These are phyloP conservation scores for Fusarium anthophilum DNA, from an alignment of 2,329 filamentous ascomycete genomes.

Conservation along the genomic window DNA sequence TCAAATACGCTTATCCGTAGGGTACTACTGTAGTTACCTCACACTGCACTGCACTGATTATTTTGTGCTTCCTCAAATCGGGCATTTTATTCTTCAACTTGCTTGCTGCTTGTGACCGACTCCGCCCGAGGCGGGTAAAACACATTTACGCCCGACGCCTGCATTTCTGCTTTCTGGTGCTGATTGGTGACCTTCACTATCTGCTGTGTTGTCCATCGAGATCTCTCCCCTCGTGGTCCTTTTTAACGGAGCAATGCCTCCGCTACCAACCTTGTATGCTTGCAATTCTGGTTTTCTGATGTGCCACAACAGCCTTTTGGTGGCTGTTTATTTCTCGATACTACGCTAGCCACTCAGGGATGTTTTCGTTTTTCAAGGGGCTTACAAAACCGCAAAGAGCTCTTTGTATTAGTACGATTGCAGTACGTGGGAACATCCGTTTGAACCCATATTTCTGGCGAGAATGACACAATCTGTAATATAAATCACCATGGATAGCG, in stretches of 20 bases:
- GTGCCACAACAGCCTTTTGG: constrained; percentile 12
- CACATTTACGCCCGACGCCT: neutral
- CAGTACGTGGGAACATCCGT: constrained; percentile 8
- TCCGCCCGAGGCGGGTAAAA: neutral
- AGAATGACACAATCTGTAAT: neutral
- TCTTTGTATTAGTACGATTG: neutral
- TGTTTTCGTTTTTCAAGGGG: neutral
- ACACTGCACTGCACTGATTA: neutral
- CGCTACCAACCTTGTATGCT: neutral
- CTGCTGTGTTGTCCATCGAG: constrained; percentile 26
- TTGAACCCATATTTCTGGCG: neutral
- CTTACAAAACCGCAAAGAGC: neutral
- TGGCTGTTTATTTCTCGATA: neutral
- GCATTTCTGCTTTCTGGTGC: neutral
- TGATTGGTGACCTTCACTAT: constrained; percentile 10
- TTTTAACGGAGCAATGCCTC: constrained; percentile 27
- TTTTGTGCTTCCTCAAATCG: neutral
- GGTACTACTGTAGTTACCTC: neutral
- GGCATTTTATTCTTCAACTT: neutral
- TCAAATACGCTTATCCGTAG: neutral
- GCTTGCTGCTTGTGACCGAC: neutral
- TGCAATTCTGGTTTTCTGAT: constrained; percentile 11
- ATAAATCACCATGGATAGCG: neutral
- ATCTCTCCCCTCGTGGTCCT: constrained; percentile 24
- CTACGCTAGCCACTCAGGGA: neutral